Evolutionary conservation across 2,329 filamentous ascomycete genomes (phyloP).

Genomic region (Chrysoporthe deuterocubensis): DNA sequence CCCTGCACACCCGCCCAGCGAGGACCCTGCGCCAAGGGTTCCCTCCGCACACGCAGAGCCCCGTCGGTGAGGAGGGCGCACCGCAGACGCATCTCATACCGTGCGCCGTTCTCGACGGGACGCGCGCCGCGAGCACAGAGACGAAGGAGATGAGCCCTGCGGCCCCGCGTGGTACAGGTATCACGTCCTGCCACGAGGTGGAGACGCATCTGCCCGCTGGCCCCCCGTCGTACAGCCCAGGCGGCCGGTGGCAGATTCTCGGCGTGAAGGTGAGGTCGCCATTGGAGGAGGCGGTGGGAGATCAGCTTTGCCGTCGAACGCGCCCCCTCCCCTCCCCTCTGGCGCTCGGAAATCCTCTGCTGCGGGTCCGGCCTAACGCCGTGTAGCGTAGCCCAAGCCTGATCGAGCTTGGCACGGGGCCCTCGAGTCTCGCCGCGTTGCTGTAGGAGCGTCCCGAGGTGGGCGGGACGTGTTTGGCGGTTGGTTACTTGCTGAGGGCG

Average conservation of each 20-base stretch:
- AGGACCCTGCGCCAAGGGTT: background rate
- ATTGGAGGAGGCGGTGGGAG: background rate
- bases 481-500: too few species aligned
- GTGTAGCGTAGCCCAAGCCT: slow-evolving; percentile 2
- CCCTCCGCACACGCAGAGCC: background rate
- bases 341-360: background rate
- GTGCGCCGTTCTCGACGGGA: background rate
- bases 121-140: background rate
- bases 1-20: background rate
- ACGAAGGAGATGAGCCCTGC: background rate
- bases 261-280: background rate
- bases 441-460: background rate
- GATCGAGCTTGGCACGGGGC: slow-evolving; percentile 2
- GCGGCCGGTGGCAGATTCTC: slow-evolving; percentile 5
- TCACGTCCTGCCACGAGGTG: slow-evolving; percentile 18
- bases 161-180: background rate
- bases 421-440: background rate
- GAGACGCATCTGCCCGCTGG: slow-evolving; percentile 17
- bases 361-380: background rate
- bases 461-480: background rate
- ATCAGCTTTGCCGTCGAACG: too few species aligned
- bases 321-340: too few species aligned
- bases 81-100: background rate
- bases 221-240: slow-evolving; percentile 1
- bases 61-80: background rate